phyloP scores from a whole-genome alignment of 2,329 filamentous ascomycete genomes.

The Chaetomiaceae sp. region DNA sequence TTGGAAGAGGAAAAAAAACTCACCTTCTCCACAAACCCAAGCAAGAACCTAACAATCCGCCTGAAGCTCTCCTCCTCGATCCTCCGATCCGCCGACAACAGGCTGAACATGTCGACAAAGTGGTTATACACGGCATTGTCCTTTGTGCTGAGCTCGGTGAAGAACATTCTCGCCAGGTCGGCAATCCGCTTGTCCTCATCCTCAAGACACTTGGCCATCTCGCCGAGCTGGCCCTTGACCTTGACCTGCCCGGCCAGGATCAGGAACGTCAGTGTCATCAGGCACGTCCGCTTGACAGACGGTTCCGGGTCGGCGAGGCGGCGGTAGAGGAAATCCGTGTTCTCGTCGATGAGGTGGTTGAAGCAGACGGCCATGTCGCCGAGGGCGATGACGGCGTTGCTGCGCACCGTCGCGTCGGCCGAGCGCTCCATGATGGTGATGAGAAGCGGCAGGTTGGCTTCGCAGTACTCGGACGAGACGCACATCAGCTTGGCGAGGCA shows the following conservation, averaged over 20 bases:
- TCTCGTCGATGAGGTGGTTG: slow-evolving; percentile 98
- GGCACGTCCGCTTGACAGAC: slow-evolving; percentile 91
- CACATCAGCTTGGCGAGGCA: slow-evolving; percentile 99
- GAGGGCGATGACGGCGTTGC: slow-evolving; percentile 92
- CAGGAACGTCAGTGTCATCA: slow-evolving; percentile 97
- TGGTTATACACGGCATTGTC: slow-evolving; percentile 99
- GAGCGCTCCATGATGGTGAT: slow-evolving; percentile 98
- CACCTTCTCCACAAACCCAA: slow-evolving; percentile 97
- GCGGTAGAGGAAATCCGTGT: slow-evolving; percentile 95
- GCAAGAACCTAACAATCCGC: slow-evolving; percentile 84
- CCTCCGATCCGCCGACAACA: slow-evolving; percentile 75
- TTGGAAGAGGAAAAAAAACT: slow-evolving; percentile 26
- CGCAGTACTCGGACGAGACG: slow-evolving; percentile 93
- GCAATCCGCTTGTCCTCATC: slow-evolving; percentile 93
- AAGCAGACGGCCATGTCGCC: slow-evolving; percentile 99
- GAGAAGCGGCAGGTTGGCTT: slow-evolving; percentile 82
- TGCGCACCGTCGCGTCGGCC: slow-evolving; percentile 84
- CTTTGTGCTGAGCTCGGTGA: slow-evolving; percentile 93
- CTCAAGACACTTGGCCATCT: slow-evolving; percentile 98
- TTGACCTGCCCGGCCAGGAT: slow-evolving; percentile 98
- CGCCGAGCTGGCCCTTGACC: slow-evolving; percentile 95
- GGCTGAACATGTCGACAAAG: slow-evolving; percentile 97
- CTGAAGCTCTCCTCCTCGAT: slow-evolving; percentile 82
- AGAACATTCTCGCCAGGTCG: slow-evolving; percentile 96
- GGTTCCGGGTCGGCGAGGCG: slow-evolving; percentile 82